A percentile compares a stretch with the other conserved stretches of the same genome.
These are phyloP conservation scores for Glonium stellatum DNA, from an alignment of 495 filamentous ascomycete genomes.

Conservation along the genomic window DNA sequence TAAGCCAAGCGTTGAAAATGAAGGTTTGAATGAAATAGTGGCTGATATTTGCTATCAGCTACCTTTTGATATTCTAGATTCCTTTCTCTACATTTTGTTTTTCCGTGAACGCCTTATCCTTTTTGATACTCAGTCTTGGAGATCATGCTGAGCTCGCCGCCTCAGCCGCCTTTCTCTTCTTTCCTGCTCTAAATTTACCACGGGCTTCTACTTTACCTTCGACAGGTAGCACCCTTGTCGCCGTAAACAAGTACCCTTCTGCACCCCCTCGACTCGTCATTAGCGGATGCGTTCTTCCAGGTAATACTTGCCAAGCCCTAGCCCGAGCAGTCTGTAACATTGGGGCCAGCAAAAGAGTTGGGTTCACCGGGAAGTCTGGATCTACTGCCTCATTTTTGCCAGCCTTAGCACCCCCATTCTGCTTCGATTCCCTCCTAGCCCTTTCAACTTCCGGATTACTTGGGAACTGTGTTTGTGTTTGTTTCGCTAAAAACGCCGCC, in stretches of 20 bases:
- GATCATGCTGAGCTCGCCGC: conserved; percentile 8
- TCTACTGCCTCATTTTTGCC: conserved; percentile 39
- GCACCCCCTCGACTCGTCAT: conserved; percentile 86
- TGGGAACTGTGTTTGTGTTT: neutral
- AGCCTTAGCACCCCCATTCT: neutral
- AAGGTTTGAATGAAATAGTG: too few species aligned
- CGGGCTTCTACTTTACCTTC: conserved; percentile 72
- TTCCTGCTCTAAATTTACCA: conserved; percentile 53
- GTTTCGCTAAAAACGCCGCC: conserved; percentile 55
- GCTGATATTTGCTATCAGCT: neutral
- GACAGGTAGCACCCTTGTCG: conserved; percentile 67
- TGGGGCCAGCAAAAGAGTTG: conserved; percentile 70
- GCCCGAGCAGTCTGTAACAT: conserved; percentile 70
- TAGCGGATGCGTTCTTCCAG: conserved; percentile 83
- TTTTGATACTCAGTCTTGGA: neutral
- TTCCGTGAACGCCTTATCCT: neutral
- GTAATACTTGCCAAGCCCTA: conserved; percentile 81
- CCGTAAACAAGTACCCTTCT: conserved; percentile 87
- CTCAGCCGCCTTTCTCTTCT: conserved; percentile 46
- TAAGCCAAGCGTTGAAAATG: neutral
- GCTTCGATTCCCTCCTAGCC: conserved; percentile 5
- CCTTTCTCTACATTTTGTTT: neutral
- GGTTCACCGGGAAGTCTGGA: conserved; percentile 74
- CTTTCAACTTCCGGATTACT: conserved; percentile 1
- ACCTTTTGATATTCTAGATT: neutral